Base-by-base conservation (phyloP, 306 rosid species). In the Glycine tomentella region DNA sequence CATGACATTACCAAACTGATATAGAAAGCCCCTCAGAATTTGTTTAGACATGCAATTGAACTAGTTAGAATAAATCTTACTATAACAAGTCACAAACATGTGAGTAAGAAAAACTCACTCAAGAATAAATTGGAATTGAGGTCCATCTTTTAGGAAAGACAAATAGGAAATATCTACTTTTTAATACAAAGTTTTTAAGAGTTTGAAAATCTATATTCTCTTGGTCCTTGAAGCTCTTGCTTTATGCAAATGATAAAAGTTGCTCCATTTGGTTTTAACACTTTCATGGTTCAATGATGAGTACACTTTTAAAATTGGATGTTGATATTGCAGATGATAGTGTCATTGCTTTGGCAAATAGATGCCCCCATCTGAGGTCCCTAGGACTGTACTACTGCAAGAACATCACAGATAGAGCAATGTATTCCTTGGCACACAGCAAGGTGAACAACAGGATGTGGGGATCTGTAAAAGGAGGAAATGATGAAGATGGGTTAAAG, bases 391-490 rank as follows among this genome's bases (percentile, higher is more conserved):
- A 96, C 89, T 93, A 87, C 77, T 96, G 99, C 63, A 93, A 90
- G 81, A 96, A 96, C 89, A 93, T 96, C 58, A 96, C 99, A 0
- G 99, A 96, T 86, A 88, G 84, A 78, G 97, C 99, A 69, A 96
- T 96, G 98, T 91, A 96, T 49, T 92, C 97, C 3, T 87, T 96
- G 88, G 98, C 99, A 46, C 90, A 93, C 17, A 87, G 98, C 89
- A 84, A 86, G 49, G 86, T 89, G 78, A 95, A 87, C 14, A 86
- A 84, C 88, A 93, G 86, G 84, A 80, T 79, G 81, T 90, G 99
- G 97, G 91, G 84, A 82, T 67, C 97, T 11, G 82, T 75, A 72
- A 91, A 93, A 80, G 91, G 82, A 77, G 78, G 40, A 77, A 91
- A 78, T 8, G 98, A 95, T 13, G 94, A 93, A 3, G 92, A 90